Evolutionary conservation across 164 flowering plant genomes (phyloP).

Genomic region (Stephania yunnanensis): DNA sequence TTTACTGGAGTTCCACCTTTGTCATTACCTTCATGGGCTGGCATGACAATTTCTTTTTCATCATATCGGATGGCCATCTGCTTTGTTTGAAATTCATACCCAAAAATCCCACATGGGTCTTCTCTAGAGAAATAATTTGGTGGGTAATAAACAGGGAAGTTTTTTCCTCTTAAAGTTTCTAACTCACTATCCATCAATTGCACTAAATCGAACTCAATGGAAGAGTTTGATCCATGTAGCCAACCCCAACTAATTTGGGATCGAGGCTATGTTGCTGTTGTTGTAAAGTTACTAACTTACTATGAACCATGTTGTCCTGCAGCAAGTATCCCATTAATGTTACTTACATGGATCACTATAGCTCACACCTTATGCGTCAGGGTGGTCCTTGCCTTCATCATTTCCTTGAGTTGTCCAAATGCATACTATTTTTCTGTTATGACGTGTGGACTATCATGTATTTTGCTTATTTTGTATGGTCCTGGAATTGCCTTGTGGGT

Average conservation of each 20-base stretch:
- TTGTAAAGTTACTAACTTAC: not conserved
- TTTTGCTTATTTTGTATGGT: not conserved
- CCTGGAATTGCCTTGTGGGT: not conserved
- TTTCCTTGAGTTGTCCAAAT: not conserved
- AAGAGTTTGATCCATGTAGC: too few species aligned
- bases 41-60: not conserved
- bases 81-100: too few species aligned
- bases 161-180: too few species aligned
- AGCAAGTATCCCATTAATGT: not conserved
- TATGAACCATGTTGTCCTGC: not conserved
- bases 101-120: not conserved
- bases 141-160: not conserved
- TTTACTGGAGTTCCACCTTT: not conserved
- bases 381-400: not conserved
- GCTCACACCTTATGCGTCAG: not conserved
- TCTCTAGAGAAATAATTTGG: not conserved
- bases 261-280: too few species aligned
- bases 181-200: too few species aligned
- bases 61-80: too few species aligned
- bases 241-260: too few species aligned
- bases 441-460: not conserved
- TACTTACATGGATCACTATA: not conserved
- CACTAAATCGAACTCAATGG: too few species aligned
- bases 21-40: not conserved
- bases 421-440: not conserved